Base-by-base conservation (phyloP, 2,329 filamentous ascomycete species). In the Fusarium sororula region DNA sequence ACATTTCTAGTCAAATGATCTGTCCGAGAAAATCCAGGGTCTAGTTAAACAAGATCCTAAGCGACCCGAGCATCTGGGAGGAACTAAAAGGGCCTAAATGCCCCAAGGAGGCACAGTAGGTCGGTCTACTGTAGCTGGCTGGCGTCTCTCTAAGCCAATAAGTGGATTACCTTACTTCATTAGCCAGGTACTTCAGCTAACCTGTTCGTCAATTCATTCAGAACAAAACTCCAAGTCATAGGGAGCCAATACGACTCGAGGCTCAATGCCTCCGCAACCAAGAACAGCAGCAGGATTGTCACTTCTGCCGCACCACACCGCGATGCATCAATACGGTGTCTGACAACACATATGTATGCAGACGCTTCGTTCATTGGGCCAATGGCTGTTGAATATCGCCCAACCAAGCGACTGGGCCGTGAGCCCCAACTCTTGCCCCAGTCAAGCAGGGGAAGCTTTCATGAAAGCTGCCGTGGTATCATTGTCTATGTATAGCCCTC, bases 31-130 rank as follows among this genome's bases (percentile, higher is more conserved):
- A 69, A 66, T 75, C 78, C 79, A 77, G 79, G 78, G 77, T 78
- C 76, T 70, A 70, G 67, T 70, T 77, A 79, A 78, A 80, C 77
- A 81, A 81, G 81, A 82, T 82, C 80, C 81, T 79, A 79, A 79
- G 79, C 79, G 82, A 83, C 80, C 82, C 82, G 76, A 79, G 72
- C 75, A 76, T 78, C 78, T 78, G 82, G 82, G 80, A 83, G 78
- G 77, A 80, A 81, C 82, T 84, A 84, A 81, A 80, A 79, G 75
- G 80, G 75, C 72, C 77, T 70, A 74, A 70, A 79, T 78, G 77
- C 70, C 76, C 75, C 72, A 77, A 78, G 74, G 74, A 75, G 80
- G 81, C 81, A 81, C 79, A 81, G 79, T 76, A 74, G 70, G 59
- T 35, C 14, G 32, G 32, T 35, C 32, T 35, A 35, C 32, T 15